These are phyloP conservation scores for Monilinia aucupariae DNA, from an alignment of 2,329 filamentous ascomycete genomes.

Conservation along the genomic window DNA sequence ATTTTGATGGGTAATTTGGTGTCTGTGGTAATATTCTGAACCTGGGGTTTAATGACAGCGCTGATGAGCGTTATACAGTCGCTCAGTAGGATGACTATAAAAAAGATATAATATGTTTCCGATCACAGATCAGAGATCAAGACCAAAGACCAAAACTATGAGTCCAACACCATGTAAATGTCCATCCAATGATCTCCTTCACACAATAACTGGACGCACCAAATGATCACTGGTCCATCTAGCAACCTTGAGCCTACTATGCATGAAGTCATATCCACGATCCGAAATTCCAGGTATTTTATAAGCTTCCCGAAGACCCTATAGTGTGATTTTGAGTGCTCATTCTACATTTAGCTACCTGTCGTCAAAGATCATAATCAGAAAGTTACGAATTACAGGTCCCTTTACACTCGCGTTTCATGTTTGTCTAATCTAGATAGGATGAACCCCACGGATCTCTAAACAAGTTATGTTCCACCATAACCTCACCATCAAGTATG, in stretches of 20 bases:
- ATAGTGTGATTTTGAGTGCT: not conserved
- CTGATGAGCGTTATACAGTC: not conserved
- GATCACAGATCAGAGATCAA: no score
- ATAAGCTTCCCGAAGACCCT: not conserved
- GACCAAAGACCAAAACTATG: not conserved
- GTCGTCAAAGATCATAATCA: not conserved
- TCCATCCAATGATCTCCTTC: not conserved
- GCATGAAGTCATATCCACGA: not conserved
- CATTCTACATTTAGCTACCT: not conserved
- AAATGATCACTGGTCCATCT: no score
- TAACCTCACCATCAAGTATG: not conserved
- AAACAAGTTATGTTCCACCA: not conserved
- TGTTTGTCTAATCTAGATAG: not conserved
- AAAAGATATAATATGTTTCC: no score
- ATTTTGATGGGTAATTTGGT: not conserved
- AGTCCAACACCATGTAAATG: not conserved
- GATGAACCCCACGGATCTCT: not conserved
- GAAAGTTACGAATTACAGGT: not conserved
- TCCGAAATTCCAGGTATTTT: not conserved
- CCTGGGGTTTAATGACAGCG: not conserved
- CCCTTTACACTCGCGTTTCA: no score
- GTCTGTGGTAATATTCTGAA: not conserved
- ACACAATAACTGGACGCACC: no score
- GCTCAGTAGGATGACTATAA: no score
- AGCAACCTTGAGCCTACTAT: not conserved